Base-by-base conservation (phyloP, 352 stramenopile genomes). In the Phytophthora citricola region DNA sequence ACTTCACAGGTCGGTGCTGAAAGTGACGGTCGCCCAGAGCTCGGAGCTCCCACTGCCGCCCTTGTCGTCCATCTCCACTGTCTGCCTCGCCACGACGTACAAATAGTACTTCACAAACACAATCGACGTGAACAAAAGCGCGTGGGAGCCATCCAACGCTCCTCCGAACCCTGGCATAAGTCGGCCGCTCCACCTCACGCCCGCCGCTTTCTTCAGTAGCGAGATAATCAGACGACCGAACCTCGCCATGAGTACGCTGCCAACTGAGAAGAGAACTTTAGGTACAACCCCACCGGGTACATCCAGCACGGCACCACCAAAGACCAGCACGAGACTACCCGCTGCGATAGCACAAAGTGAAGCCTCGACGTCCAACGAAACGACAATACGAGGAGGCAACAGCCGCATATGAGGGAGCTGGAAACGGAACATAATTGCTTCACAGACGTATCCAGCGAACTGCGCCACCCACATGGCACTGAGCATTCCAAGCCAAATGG, bases 101-200 rank as follows among this genome's bases (percentile, higher is more conserved):
- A 83, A n/a, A 58, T 82, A 84, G 24, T 74, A 81, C 57, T 79
- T 79, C 51, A 74, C 63, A 26, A 88, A 88, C 17, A 84, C 67
- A 12, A 79, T 66, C 11, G 74, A 78, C n/a, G 78, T 73, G 38
- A 98, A 98, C 39, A 98, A 85, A 64, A 97, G 91, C 41, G 86
- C 91, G 63, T 98, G 91, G 2, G 97, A 82, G 8, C 90, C 82
- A 59, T 98, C 95, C 58, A 98, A 73, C 14, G 97, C 84, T 9
- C 95, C 95, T 26, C 95, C 95, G 69, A 98, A 96, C 69, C 97
- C 95, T 5, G 95, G 95, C 56, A 98, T 89, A 14, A 98, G 64
- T 51, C 93, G 81, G 12, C 93, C 92, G 69, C 93, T 96, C 69
- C 97, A 95, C 56, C 97, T 97, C 54, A 98, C 73, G 5, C 88